Percentiles rank a stretch among this genome's conserved stretches.
phyloP scores from a whole-genome alignment of 129 eudicot species.

The Escallonia herrerae region DNA sequence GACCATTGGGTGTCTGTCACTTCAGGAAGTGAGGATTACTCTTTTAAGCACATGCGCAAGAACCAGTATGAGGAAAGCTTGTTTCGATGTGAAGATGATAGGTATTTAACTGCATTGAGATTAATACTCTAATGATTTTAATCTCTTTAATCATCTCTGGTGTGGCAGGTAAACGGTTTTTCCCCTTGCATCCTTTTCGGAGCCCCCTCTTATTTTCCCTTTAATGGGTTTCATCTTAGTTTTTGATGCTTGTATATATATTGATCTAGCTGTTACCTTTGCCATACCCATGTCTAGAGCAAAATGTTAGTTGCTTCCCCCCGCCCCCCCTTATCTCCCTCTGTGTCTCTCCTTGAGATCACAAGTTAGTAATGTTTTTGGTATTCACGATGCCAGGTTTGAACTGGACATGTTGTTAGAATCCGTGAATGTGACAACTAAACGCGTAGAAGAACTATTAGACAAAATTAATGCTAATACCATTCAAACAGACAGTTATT shows the following conservation, averaged over 20 bases:
- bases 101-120: constrained; percentile 31
- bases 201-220: neutral
- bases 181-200: too few species aligned
- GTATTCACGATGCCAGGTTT: constrained; percentile 48
- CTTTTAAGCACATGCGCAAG: constrained; percentile 98
- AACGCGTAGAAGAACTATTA: constrained; percentile 67
- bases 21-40: constrained; percentile 98
- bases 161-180: too few species aligned
- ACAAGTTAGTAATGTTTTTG: constrained; percentile 11
- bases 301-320: neutral
- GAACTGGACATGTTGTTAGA: constrained; percentile 90
- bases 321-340: neutral
- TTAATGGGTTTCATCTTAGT: too few species aligned
- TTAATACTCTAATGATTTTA: neutral
- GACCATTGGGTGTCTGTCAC: constrained; percentile 99
- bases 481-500: constrained; percentile 32
- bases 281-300: neutral
- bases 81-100: constrained; percentile 97
- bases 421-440: constrained; percentile 66
- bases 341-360: neutral
- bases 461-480: constrained; percentile 53
- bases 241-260: too few species aligned
- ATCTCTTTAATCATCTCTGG: too few species aligned
- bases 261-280: too few species aligned
- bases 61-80: constrained; percentile 97